These are phyloP conservation scores for Tanacetum coccineum DNA, from an alignment of 129 eudicot genomes.

Conservation along the genomic window DNA sequence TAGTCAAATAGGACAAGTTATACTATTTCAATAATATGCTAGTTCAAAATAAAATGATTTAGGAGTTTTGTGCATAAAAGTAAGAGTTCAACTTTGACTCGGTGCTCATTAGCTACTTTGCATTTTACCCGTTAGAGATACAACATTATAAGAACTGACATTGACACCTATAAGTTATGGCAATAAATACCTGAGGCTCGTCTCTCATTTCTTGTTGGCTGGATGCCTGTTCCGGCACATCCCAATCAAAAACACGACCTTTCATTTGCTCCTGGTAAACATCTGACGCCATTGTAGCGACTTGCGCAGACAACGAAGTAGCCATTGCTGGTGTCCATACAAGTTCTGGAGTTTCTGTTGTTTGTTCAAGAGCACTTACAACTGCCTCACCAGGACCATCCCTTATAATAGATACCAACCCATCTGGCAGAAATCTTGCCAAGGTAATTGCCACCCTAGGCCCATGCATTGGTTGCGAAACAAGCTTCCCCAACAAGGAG, in stretches of 20 bases:
- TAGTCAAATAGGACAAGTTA: no score
- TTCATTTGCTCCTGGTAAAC: slow-evolving; percentile 81
- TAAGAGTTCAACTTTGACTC: no score
- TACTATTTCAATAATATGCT: no score
- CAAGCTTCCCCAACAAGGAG: slow-evolving; percentile 85
- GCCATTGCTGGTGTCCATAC: slow-evolving; percentile 99
- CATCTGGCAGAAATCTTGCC: slow-evolving; percentile 95
- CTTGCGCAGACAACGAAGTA: slow-evolving; percentile 88
- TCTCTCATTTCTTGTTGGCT: slow-evolving; percentile 91
- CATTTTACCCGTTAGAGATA: background rate
- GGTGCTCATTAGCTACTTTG: no score
- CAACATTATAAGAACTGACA: background rate
- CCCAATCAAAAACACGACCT: slow-evolving; percentile 96
- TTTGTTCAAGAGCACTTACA: slow-evolving; percentile 84
- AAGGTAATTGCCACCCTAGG: slow-evolving; percentile 94
- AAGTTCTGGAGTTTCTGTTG: slow-evolving; percentile 98
- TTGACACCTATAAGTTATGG: background rate
- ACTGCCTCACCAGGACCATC: slow-evolving; percentile 99
- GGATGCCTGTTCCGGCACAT: slow-evolving; percentile 93
- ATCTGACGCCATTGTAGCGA: slow-evolving; percentile 97
- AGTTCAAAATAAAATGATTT: no score
- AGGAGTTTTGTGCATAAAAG: no score
- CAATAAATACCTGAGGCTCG: slow-evolving; percentile 83
- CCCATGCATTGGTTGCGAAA: slow-evolving; percentile 98
- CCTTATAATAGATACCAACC: slow-evolving; percentile 76